A percentile compares a stretch with the other conserved stretches of the same genome.
These are phyloP conservation scores for Psilocybe cubensis DNA, from an alignment of 768 basidiomycete genomes.

Conservation along the genomic window DNA sequence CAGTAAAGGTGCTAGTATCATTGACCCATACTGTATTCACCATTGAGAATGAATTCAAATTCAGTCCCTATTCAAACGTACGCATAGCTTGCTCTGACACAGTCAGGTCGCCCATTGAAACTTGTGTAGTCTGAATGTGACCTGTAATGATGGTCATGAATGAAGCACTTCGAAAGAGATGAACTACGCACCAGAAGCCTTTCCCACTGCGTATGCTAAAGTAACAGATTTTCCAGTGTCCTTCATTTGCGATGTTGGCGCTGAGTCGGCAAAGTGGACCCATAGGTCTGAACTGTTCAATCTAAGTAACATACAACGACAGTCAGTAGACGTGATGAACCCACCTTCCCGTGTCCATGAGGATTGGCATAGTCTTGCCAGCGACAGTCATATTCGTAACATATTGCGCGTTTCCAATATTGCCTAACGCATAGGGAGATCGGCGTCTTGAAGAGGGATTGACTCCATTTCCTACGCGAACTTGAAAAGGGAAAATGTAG, in stretches of 20 bases:
- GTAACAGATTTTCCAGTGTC: conserved; percentile 61
- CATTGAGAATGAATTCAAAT: conserved; percentile 3
- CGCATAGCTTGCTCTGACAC: conserved; percentile 70
- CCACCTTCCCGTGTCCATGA: conserved; percentile 81
- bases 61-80: conserved; percentile 35
- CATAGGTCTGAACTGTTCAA: conserved; percentile 71
- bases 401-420: conserved; percentile 77
- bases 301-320: neutral
- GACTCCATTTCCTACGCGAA: conserved; percentile 28
- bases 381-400: conserved; percentile 72
- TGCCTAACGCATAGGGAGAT: conserved; percentile 49
- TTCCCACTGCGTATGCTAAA: conserved; percentile 71
- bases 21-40: conserved; percentile 57
- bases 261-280: conserved; percentile 54
- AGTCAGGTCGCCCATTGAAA: conserved; percentile 59
- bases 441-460: conserved; percentile 29
- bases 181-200: conserved; percentile 52
- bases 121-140: conserved; percentile 52
- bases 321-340: conserved; percentile 3
- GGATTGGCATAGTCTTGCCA: conserved; percentile 56
- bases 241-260: conserved; percentile 43
- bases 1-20: conserved; percentile 65
- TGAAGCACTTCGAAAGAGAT: neutral
- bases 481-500: conserved; percentile 42
- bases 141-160: conserved; percentile 39